These are phyloP conservation scores for Poronia punctata DNA, from an alignment of 495 filamentous ascomycete genomes.

Conservation along the genomic window DNA sequence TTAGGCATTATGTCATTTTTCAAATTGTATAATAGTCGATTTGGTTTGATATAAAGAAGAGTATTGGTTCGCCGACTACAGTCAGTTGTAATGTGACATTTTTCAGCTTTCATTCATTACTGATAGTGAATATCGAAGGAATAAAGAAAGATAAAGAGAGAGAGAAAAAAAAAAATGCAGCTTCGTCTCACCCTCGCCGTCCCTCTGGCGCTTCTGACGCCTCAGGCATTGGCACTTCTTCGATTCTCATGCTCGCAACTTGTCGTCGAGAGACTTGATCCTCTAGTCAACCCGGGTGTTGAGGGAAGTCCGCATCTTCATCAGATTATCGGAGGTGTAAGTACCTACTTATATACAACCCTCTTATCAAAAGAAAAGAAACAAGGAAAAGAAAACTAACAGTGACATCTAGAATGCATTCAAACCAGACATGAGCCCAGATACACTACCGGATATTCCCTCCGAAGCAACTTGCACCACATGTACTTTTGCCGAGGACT, in stretches of 20 bases:
- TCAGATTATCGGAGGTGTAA: constrained; percentile 44
- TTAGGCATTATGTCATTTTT: too few species aligned
- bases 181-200: constrained; percentile 21
- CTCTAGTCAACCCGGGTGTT: constrained; percentile 32
- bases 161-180: constrained; percentile 17
- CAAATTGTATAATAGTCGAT: too few species aligned
- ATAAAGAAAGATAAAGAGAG: constrained; percentile 12
- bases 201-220: constrained; percentile 36
- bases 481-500: constrained; percentile 28
- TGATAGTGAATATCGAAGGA: constrained; percentile 18
- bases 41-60: too few species aligned
- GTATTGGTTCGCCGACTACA: too few species aligned
- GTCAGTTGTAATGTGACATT: too few species aligned
- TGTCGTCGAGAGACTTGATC: constrained; percentile 29
- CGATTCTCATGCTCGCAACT: constrained; percentile 34
- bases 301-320: constrained; percentile 35
- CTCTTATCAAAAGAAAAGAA: neutral
- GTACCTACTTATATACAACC: too few species aligned
- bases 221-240: constrained; percentile 32
- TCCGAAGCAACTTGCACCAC: constrained; percentile 26
- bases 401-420: constrained; percentile 18
- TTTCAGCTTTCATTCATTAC: too few species aligned
- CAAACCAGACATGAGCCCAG: constrained; percentile 23
- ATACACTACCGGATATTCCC: constrained; percentile 17
- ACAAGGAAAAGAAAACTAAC: neutral